Evolutionary conservation across 2,329 filamentous ascomycete species (phyloP), one percentile per base, ranked within the genome.

Genomic region (Aspergillus sp.): DNA sequence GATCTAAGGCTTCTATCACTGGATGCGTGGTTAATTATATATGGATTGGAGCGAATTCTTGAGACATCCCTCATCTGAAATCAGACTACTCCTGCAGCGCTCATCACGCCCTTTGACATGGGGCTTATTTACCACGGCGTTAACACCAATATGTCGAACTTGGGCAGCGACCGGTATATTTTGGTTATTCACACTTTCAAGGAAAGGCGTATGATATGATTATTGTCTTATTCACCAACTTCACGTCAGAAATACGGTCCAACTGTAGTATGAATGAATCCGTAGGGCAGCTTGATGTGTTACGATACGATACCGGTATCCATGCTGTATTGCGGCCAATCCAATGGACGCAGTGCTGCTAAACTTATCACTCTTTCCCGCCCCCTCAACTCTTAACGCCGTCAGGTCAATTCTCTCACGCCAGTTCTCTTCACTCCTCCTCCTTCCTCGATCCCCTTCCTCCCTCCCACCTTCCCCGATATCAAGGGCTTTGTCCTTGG

Each of bases 401-500:
- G 40, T 44, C 60, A 52, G 55, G 57, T 59, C 57, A 46, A 43
- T 46, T 47, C 53, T 46, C 51, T 41, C 56, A 53, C 55, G 48
- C 43, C 51, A 50, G 47, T 45, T 39, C 52, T 54, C 50, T 58
- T 31, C 35, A 37, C 35, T 37, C 35, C 62, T 54, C 47, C 56
- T 61, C 59, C 57, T 56, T 55, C 56, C 55, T 52, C 52, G 51
- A 59, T 56, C 39, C 46, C 55, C 54, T 62, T 43, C 55, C 44
- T 49, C 33, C 57, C 52, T 53, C 47, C 44, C 53, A 52, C 58
- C 50, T 58, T 57, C 59, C 61, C 59, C 41, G 52, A 56, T 61
- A 64, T 64, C 64, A 61, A 66, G 65, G 52, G 61, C 59, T 37
- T 55, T 52, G 58, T 55, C 63, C 59, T 64, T 66, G 61, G 37